phyloP scores from a whole-genome alignment of 257 asterid species.

The Phtheirospermum japonicum region DNA sequence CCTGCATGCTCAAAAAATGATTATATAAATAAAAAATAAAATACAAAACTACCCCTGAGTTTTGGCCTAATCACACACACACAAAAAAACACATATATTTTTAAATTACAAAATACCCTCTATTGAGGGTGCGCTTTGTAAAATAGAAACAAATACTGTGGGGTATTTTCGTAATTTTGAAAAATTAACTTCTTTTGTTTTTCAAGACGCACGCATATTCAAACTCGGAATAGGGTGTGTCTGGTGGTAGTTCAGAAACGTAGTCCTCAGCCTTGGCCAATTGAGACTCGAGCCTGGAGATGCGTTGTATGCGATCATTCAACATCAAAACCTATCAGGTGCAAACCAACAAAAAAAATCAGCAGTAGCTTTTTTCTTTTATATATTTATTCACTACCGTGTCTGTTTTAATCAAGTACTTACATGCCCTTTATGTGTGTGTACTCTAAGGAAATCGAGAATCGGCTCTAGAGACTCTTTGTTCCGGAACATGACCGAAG shows the following conservation, averaged over 20 bases:
- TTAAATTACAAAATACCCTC: no score
- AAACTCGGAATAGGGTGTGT: constrained; percentile 74
- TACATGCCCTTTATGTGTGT: constrained; percentile 84
- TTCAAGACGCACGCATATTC: constrained; percentile 61
- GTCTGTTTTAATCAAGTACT: constrained; percentile 29
- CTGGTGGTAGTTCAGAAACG: constrained; percentile 57
- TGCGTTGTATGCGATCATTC: constrained; percentile 76
- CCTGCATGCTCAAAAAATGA: constrained; percentile 38
- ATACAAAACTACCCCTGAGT: not conserved
- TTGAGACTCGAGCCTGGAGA: constrained; percentile 76
- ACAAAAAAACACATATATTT: no score
- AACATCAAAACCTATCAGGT: constrained; percentile 66
- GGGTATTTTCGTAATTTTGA: no score
- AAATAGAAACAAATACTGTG: no score
- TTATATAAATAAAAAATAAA: not conserved
- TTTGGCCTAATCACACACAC: no score
- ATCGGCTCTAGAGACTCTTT: constrained; percentile 86
- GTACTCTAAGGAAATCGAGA: constrained; percentile 85
- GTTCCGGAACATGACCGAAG: constrained; percentile 88
- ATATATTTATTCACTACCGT: not conserved
- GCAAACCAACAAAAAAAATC: constrained; percentile 12
- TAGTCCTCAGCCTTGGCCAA: constrained; percentile 77
- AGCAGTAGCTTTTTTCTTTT: constrained; percentile 13
- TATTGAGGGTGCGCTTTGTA: no score
- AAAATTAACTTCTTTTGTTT: no score